Percentiles rank a stretch among this genome's conserved stretches.
phyloP scores from a whole-genome alignment of 495 filamentous ascomycete species.

The Neurospora sp. region DNA sequence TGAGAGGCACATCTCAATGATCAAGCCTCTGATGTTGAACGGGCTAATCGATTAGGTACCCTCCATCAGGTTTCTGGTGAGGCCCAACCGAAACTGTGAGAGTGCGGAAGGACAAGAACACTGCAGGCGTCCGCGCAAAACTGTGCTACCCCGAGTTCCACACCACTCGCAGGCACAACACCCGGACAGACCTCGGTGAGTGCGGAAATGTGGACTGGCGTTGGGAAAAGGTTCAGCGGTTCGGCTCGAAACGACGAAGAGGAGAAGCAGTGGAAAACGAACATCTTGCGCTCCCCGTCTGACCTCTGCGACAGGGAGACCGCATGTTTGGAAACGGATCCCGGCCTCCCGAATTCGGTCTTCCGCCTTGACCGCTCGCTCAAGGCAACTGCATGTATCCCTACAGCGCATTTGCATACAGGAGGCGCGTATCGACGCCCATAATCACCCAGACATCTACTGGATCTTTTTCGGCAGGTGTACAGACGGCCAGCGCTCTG shows the following conservation, averaged over 20 bases:
- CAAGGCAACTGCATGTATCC: background rate
- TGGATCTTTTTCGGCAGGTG: background rate
- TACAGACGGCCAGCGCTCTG: background rate
- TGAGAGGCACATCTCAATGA: slow-evolving; percentile 5
- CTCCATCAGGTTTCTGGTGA: background rate
- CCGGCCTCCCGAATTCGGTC: background rate
- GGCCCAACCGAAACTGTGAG: background rate
- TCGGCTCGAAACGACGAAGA: background rate
- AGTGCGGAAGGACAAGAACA: background rate
- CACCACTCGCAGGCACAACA: background rate
- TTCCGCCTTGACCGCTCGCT: background rate
- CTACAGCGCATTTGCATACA: background rate
- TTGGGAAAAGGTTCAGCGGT: background rate
- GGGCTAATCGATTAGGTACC: background rate
- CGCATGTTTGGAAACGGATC: background rate
- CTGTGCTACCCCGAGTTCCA: background rate
- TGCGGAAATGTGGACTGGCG: background rate
- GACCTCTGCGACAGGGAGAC: background rate
- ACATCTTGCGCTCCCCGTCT: background rate
- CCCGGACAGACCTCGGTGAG: background rate
- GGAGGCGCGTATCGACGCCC: background rate
- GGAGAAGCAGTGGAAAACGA: background rate
- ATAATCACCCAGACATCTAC: background rate
- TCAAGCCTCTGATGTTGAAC: background rate
- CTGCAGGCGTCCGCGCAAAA: background rate